Conservation (phyloP, 108 stramenopile species). For the Cylindrotheca fusiformis region DNA sequence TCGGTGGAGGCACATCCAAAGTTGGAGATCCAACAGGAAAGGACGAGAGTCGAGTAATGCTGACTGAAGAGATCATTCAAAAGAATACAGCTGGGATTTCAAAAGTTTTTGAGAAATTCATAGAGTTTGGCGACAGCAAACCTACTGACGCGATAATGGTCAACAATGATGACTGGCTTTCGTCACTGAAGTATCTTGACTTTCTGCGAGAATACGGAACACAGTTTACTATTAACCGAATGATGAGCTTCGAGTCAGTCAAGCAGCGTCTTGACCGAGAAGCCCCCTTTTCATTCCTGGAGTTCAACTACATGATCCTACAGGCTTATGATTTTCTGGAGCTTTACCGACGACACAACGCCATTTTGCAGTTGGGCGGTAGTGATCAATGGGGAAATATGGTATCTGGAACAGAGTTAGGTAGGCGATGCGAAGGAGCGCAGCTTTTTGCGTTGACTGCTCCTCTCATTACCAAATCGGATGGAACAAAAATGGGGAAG, state of each 20-base stretch:
- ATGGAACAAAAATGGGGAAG: constrained; percentile 99
- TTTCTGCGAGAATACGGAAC: constrained; percentile 96
- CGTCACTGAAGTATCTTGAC: constrained; percentile 74
- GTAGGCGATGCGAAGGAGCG: constrained; percentile 75
- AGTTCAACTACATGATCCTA: constrained; percentile 99
- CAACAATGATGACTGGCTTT: constrained; percentile 96
- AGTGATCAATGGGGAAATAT: constrained; percentile 99
- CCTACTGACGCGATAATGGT: constrained; percentile 84
- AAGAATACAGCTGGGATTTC: constrained; percentile 80
- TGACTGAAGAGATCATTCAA: constrained; percentile 81
- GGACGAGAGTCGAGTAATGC: constrained; percentile 87
- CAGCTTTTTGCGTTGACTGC: constrained; percentile 95
- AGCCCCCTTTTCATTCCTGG: constrained; percentile 93
- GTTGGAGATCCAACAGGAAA: constrained; percentile 99
- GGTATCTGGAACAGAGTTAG: constrained; percentile 91
- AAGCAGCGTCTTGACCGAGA: constrained; percentile 89
- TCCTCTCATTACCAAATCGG: constrained; percentile 94
- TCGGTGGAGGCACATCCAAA: constrained; percentile 95
- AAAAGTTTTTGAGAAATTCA: constrained; percentile 79
- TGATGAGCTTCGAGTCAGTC: constrained; percentile 94
- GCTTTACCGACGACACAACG: constrained; percentile 76
- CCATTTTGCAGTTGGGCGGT: constrained; percentile 92
- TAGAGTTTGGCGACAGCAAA: constrained; percentile 54
- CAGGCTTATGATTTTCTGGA: constrained; percentile 99
- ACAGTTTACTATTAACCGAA: constrained; percentile 97